phyloP scores from a whole-genome alignment of 1,284 basidiomycete species.

The Cutaneotrichosporon sp. region DNA sequence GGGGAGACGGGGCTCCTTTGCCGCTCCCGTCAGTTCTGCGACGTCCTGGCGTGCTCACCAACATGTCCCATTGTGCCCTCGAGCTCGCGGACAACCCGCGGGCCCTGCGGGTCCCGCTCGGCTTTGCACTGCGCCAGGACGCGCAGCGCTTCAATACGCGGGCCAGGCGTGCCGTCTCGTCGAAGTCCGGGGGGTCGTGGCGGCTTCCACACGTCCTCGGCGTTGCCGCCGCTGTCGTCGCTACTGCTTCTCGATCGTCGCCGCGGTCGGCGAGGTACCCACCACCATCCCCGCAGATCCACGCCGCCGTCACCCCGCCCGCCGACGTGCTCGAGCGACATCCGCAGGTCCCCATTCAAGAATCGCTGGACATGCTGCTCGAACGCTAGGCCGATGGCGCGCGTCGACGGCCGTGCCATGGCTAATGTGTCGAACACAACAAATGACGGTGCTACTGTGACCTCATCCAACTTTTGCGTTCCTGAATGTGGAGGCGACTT shows the following conservation, averaged over 20 bases:
- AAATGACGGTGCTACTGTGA: no score
- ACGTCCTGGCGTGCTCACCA: constrained; percentile 10
- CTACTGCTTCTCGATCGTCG: background rate
- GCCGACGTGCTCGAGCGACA: constrained; percentile 67
- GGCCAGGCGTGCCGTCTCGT: background rate
- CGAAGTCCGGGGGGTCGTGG: background rate
- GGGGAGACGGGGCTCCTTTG: background rate
- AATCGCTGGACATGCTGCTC: constrained; percentile 63
- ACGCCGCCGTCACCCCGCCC: constrained; percentile 78
- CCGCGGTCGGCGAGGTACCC: constrained; percentile 55
- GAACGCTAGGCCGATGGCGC: constrained; percentile 65
- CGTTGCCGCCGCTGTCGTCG: background rate
- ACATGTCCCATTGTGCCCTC: constrained; percentile 64
- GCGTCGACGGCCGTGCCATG: constrained; percentile 41
- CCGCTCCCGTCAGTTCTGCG: background rate
- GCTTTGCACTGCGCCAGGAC: constrained; percentile 89
- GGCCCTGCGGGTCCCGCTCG: constrained; percentile 69
- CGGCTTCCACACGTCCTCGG: background rate
- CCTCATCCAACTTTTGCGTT: no score
- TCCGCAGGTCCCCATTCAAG: constrained; percentile 63
- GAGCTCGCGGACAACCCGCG: constrained; percentile 75
- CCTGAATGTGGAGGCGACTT: no score
- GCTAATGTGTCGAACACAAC: no score
- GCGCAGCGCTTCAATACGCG: constrained; percentile 53
- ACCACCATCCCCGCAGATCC: constrained; percentile 91